Conservation (phyloP, 2,329 filamentous ascomycete genomes). For the Aspergillus versicolor region DNA sequence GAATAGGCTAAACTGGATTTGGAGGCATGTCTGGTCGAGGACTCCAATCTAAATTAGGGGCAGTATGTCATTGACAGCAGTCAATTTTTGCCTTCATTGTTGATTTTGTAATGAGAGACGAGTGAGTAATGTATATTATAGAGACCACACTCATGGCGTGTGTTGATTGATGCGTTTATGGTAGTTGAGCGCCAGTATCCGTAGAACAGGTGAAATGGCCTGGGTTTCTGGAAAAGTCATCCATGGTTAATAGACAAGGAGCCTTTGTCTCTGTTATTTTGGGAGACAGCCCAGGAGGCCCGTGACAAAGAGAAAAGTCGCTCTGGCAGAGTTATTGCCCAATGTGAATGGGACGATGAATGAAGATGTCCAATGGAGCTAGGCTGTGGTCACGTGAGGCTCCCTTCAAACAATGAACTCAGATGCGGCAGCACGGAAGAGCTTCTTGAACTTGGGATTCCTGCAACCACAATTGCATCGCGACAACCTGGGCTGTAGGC, state of each 20-base stretch:
- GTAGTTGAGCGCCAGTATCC: not conserved
- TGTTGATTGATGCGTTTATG: not conserved
- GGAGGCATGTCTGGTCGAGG: not conserved
- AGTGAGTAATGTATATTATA: not conserved
- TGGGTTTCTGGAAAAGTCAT: not conserved
- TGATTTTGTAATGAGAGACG: not conserved
- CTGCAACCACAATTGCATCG: constrained; percentile 10
- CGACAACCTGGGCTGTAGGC: constrained; percentile 21
- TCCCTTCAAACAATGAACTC: constrained; percentile 10
- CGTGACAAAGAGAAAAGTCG: not conserved
- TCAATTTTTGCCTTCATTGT: not conserved
- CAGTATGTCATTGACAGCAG: not conserved
- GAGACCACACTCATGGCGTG: not conserved
- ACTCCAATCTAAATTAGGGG: not conserved
- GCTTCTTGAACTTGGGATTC: constrained; percentile 4
- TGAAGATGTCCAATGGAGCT: not conserved
- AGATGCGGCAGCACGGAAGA: constrained; percentile 5
- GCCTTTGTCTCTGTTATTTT: not conserved
- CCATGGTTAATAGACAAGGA: not conserved
- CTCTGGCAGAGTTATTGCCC: not conserved
- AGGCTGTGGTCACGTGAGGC: constrained; percentile 3
- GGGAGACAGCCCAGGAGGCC: not conserved
- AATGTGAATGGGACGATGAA: not conserved
- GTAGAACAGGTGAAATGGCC: not conserved
- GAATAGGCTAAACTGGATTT: not conserved